Base-by-base conservation (phyloP, 2,329 filamentous ascomycete genomes). In the Penicillium sp. region DNA sequence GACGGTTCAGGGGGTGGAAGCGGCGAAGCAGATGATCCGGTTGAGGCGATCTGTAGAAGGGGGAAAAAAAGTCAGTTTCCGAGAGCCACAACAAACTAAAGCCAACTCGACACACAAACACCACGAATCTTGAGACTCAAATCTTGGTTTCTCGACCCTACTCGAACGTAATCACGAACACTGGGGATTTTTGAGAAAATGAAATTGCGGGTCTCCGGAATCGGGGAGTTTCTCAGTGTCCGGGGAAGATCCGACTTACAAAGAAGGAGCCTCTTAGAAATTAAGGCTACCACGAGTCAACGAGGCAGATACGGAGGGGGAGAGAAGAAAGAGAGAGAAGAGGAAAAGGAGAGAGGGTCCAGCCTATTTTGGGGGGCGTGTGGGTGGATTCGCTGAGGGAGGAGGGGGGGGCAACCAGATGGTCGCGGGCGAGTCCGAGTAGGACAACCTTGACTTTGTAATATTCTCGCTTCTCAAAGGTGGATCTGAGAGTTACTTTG, bases 271-370 rank as follows among this genome's bases (percentile, higher is more conserved):
- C 60, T 61, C 52, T 26, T 21, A 31, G 36, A 48, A 59, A 63
- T 34, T 38, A 15, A 24, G 62, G 60, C 66, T 69, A 68, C 67
- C 67, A 70, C 69, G 66, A 71, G 65, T 60, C 47, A 67, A 69
- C 67, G 65, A 69, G 66, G 63, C 59, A 66, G 62, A 62, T 54
- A 45, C 51, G 53, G 50, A 44, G 44, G 47, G 50, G 47, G 55
- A 51, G 52, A 52, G 57, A 49, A 53, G 52, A 47, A 18, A 38
- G n/a, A 18, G 9, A 21, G 49, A 52, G 49, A 50, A 57, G 44
- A 47, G 46, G 52, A 61, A 60, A 59, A 64, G 59, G 60, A 63
- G 59, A 56, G 52, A 60, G 64, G 63, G 50, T 57, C 56, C 51
- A 31, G 42, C 24, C 38, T 48, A 45, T 46, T 58, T 52, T 48